These are phyloP conservation scores for Dothistroma septosporum DNA, from an alignment of 2,329 filamentous ascomycete species.

Conservation along the genomic window DNA sequence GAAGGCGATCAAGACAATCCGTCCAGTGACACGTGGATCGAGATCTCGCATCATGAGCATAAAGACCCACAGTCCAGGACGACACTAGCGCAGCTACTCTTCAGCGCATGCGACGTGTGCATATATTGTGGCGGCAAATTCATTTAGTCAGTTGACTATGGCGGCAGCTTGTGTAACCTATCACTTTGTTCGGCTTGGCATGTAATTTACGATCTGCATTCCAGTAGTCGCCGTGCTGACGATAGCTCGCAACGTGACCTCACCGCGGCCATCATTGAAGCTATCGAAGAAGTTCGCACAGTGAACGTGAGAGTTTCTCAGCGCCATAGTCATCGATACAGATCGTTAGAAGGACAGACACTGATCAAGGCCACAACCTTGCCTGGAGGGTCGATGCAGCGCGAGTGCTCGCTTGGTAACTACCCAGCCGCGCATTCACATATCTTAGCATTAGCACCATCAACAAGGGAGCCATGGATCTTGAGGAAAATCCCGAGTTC, in stretches of 20 bases:
- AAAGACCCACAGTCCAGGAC: conserved; percentile 17
- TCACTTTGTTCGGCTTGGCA: conserved; percentile 14
- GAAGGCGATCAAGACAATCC: conserved; percentile 10
- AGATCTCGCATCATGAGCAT: conserved; percentile 13
- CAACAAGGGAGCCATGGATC: conserved; percentile 3
- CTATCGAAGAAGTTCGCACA: not conserved
- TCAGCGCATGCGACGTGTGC: conserved; percentile 36
- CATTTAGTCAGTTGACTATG: conserved; percentile 22
- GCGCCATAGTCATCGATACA: not conserved
- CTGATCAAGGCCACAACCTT: not conserved
- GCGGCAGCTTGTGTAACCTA: conserved; percentile 13
- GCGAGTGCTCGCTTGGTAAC: not conserved
- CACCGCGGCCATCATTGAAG: not conserved
- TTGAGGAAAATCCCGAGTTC: not conserved
- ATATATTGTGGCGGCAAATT: conserved; percentile 39
- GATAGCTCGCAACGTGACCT: conserved; percentile 4
- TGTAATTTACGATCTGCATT: conserved; percentile 24
- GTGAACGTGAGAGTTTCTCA: not conserved
- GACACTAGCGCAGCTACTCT: conserved; percentile 33
- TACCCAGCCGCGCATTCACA: not conserved
- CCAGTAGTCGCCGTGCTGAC: conserved; percentile 21
- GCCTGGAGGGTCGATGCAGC: not conserved
- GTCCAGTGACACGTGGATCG: conserved; percentile 16
- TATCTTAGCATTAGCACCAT: conserved; percentile 3
- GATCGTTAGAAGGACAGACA: not conserved